Evolutionary conservation across 2,329 filamentous ascomycete species (phyloP).

Genomic region (Fusarium irregulare): DNA sequence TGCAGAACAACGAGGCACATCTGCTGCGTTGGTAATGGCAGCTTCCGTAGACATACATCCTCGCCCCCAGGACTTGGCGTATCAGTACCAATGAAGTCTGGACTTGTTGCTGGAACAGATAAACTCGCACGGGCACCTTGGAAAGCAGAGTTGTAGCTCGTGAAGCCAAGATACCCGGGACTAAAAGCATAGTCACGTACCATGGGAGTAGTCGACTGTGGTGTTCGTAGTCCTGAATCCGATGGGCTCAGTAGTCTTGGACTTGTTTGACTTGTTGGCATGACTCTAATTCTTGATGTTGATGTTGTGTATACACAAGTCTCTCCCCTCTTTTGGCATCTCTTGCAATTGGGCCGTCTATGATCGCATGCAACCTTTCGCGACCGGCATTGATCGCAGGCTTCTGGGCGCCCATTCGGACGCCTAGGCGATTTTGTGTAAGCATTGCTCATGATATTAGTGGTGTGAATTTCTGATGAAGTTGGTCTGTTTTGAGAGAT

Average conservation of each 20-base stretch:
- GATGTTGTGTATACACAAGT: slow-evolving; percentile 52
- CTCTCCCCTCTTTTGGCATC: slow-evolving; percentile 49
- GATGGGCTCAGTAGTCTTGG: neutral
- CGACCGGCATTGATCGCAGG: slow-evolving; percentile 30
- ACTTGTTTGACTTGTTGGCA: slow-evolving; percentile 4
- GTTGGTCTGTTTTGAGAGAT: neutral
- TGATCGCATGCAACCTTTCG: slow-evolving; percentile 36
- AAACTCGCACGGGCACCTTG: slow-evolving; percentile 56
- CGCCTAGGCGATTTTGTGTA: neutral
- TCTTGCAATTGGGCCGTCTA: slow-evolving; percentile 13
- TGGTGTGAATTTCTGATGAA: neutral
- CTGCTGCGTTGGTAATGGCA: slow-evolving; percentile 37
- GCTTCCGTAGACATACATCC: slow-evolving; percentile 22
- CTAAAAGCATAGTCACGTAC: slow-evolving; percentile 31
- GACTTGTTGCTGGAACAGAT: slow-evolving; percentile 44
- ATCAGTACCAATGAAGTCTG: neutral
- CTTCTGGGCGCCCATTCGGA: slow-evolving; percentile 29
- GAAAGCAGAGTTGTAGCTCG: slow-evolving; percentile 56
- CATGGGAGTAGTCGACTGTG: slow-evolving; percentile 11
- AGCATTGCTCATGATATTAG: slow-evolving; percentile 5
- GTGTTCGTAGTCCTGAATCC: neutral
- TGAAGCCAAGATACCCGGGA: slow-evolving; percentile 58
- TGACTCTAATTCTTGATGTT: slow-evolving; percentile 5
- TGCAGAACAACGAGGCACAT: slow-evolving; percentile 33
- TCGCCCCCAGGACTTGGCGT: neutral